phyloP scores from a whole-genome alignment of 345 rosid species.

The Combretum micranthum region DNA sequence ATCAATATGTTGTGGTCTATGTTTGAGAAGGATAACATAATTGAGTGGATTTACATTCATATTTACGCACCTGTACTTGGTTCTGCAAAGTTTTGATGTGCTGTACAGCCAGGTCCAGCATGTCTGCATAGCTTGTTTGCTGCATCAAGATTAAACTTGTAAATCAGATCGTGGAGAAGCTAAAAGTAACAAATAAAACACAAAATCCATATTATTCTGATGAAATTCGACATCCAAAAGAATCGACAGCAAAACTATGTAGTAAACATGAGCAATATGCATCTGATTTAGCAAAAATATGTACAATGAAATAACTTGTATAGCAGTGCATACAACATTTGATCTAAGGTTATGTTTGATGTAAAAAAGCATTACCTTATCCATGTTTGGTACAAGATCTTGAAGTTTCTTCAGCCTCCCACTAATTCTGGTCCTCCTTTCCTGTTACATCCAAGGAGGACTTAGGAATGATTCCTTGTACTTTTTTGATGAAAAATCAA shows the following conservation, averaged over 20 bases:
- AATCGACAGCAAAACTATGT: background rate
- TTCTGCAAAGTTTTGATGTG: conserved; percentile 91
- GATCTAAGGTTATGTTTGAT: too few relatives aligned
- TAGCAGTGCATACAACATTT: background rate
- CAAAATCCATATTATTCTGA: background rate
- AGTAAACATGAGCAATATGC: too few relatives aligned
- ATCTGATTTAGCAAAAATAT: too few relatives aligned
- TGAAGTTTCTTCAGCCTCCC: conserved; percentile 91
- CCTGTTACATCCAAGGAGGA: conserved; percentile 33
- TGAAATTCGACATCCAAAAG: background rate
- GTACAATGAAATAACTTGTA: too few relatives aligned
- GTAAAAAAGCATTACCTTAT: conserved; percentile 45
- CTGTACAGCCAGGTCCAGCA: conserved; percentile 94
- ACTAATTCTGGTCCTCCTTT: conserved; percentile 94
- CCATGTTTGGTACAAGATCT: conserved; percentile 98
- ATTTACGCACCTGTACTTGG: conserved; percentile 78
- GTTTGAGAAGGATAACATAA: too few relatives aligned
- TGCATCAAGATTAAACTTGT: conserved; percentile 15
- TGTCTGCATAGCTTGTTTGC: conserved; percentile 98
- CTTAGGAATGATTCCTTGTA: conserved; percentile 1
- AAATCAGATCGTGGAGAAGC: too few relatives aligned
- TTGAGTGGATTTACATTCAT: background rate
- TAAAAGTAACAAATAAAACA: background rate
- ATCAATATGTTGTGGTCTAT: too few relatives aligned
- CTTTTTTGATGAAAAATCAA: background rate